phyloP scores from a whole-genome alignment of 2,329 filamentous ascomycete genomes.

The Fusarium lyarnte region DNA sequence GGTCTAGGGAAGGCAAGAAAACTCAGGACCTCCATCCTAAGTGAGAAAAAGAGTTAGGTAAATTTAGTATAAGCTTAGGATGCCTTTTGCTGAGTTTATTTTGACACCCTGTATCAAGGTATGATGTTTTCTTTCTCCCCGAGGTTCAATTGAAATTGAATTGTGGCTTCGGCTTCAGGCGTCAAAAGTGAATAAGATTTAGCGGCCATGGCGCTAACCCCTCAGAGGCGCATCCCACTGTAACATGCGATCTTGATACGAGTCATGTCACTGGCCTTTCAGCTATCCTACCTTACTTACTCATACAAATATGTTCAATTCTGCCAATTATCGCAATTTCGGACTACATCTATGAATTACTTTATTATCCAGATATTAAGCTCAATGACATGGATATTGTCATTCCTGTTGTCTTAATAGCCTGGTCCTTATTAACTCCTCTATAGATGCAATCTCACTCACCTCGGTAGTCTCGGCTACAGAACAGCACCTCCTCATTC shows the following conservation, averaged over 20 bases:
- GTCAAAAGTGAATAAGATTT: background rate
- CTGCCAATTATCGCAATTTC: background rate
- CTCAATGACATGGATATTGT: background rate
- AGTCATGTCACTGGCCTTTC: background rate
- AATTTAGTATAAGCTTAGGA: too few species aligned
- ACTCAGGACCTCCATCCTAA: too few species aligned
- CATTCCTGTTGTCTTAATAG: background rate
- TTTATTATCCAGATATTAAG: rapidly evolving
- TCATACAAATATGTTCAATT: background rate
- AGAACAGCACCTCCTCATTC: background rate
- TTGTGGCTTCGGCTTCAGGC: background rate
- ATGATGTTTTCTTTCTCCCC: too few species aligned
- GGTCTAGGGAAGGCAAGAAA: too few species aligned
- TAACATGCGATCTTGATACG: background rate
- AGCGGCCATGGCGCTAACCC: background rate
- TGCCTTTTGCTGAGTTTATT: too few species aligned
- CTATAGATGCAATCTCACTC: background rate
- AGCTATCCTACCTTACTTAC: background rate
- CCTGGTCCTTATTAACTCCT: background rate
- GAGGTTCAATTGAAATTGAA: background rate
- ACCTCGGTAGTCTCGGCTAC: constrained; percentile 11
- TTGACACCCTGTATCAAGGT: too few species aligned
- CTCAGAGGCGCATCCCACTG: background rate
- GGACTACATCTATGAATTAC: rapidly evolving
- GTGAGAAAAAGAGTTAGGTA: too few species aligned